Percentiles rank a stretch among this genome's conserved stretches.
phyloP scores from a whole-genome alignment of 2,329 filamentous ascomycete genomes.

The Colletotrichum sublineola region DNA sequence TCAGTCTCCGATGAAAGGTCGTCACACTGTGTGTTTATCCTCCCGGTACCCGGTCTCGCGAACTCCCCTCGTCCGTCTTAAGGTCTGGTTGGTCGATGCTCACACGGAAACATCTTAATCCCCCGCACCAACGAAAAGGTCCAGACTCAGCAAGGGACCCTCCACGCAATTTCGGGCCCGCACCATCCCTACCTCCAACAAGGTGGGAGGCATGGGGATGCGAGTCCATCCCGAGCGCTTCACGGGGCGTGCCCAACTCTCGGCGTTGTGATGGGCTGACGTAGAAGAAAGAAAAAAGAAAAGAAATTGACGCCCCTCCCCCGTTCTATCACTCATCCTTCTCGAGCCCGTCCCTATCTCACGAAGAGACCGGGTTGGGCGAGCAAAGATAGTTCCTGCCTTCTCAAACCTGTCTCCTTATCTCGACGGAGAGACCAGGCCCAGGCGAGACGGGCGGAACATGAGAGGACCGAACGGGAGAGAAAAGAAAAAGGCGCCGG shows the following conservation, averaged over 20 bases:
- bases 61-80: background rate
- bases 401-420: constrained; percentile 34
- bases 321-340: constrained; percentile 17
- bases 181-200: background rate
- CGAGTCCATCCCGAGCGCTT: constrained; percentile 43
- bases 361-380: constrained; percentile 31
- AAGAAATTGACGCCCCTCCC: constrained; percentile 14
- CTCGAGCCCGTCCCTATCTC: constrained; percentile 32
- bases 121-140: constrained; percentile 43
- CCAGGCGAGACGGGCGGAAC: constrained; percentile 31
- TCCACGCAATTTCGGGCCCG: constrained; percentile 41
- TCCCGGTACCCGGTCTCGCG: no score
- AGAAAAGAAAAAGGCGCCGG: constrained; percentile 9
- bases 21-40: background rate
- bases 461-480: background rate
- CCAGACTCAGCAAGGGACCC: constrained; percentile 43
- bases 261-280: constrained; percentile 52
- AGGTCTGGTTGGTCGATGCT: constrained; percentile 45
- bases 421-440: constrained; percentile 34
- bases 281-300: constrained; percentile 34
- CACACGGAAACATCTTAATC: constrained; percentile 29
- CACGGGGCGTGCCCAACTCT: constrained; percentile 51
- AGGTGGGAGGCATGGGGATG: background rate
- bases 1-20: background rate
- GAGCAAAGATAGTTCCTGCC: constrained; percentile 21